Percentiles rank a stretch among this genome's conserved stretches.
Conservation (phyloP, 169 alveolate genomes). For the Plasmodium vinckei region DNA sequence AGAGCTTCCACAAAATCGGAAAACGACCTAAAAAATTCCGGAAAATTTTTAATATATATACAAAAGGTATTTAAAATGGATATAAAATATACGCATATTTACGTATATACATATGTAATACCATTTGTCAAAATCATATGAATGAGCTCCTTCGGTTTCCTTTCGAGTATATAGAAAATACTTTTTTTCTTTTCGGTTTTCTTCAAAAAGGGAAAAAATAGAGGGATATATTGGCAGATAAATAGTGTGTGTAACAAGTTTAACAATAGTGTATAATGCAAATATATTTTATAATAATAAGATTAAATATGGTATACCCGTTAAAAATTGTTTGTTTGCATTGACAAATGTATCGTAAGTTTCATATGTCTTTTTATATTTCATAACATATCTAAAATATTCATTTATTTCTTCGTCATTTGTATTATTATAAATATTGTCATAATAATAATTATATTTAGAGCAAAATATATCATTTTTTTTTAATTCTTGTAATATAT, state of each 20-base stretch:
- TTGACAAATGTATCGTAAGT: slow-evolving; percentile 38
- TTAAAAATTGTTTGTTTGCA: slow-evolving; percentile 6
- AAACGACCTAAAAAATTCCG: slow-evolving; percentile 31
- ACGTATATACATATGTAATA: neutral
- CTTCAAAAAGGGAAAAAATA: slow-evolving; percentile 4
- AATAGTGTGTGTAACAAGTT: neutral
- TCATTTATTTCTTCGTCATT: slow-evolving; percentile 49
- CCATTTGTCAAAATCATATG: slow-evolving; percentile 74
- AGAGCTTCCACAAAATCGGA: slow-evolving; percentile 71
- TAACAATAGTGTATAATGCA: neutral
- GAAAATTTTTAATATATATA: neutral
- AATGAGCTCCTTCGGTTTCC: slow-evolving; percentile 74
- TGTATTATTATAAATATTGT: slow-evolving; percentile 41
- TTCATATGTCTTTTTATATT: slow-evolving; percentile 22
- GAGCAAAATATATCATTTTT: slow-evolving; percentile 27
- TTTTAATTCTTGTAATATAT: slow-evolving; percentile 23
- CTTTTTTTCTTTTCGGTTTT: slow-evolving; percentile 45
- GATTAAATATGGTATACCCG: slow-evolving; percentile 11
- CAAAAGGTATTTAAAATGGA: neutral
- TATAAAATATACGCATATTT: no score
- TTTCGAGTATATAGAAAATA: slow-evolving; percentile 54
- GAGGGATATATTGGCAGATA: neutral
- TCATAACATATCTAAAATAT: slow-evolving; percentile 20
- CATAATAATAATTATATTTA: slow-evolving; percentile 42
- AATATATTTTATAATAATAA: no score